phyloP scores from a whole-genome alignment of 768 basidiomycete species.

The Fistulinella prunicolor region DNA sequence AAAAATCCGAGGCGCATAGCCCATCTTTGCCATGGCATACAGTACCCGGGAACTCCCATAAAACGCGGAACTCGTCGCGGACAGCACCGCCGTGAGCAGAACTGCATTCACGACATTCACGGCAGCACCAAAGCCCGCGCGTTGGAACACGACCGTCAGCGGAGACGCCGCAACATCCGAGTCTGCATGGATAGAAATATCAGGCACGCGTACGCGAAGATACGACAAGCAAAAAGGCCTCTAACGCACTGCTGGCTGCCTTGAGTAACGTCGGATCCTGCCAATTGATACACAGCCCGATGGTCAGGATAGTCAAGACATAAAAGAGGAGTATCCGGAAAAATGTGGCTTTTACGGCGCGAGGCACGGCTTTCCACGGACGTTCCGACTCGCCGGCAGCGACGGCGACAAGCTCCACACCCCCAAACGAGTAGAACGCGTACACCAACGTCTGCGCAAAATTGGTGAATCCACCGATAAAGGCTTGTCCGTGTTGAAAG shows the following conservation, averaged over 20 bases:
- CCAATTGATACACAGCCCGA: constrained; percentile 64
- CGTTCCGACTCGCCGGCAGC: constrained; percentile 69
- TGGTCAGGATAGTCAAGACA: constrained; percentile 59
- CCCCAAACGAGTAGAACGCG: constrained; percentile 68
- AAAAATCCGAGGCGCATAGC: constrained; percentile 64
- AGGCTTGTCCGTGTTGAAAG: constrained; percentile 48
- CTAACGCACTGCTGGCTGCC: constrained; percentile 39
- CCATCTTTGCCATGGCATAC: constrained; percentile 56
- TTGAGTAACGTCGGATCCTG: constrained; percentile 50
- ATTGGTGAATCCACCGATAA: constrained; percentile 50
- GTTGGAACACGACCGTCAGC: constrained; percentile 59
- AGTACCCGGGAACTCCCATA: constrained; percentile 64
- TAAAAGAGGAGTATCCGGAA: constrained; percentile 65
- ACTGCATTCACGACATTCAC: constrained; percentile 66
- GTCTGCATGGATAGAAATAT: constrained; percentile 25
- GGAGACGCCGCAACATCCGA: constrained; percentile 56
- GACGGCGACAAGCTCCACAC: constrained; percentile 67
- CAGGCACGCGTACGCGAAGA: background rate
- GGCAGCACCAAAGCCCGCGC: constrained; percentile 59
- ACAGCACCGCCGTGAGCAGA: constrained; percentile 62
- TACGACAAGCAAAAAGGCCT: background rate
- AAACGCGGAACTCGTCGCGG: constrained; percentile 64
- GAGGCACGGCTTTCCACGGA: constrained; percentile 61
- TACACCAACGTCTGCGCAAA: constrained; percentile 62
- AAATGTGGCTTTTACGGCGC: constrained; percentile 67